These are phyloP conservation scores for Candida smagusa DNA, from an alignment of 1,139 yeast genomes.

Conservation along the genomic window DNA sequence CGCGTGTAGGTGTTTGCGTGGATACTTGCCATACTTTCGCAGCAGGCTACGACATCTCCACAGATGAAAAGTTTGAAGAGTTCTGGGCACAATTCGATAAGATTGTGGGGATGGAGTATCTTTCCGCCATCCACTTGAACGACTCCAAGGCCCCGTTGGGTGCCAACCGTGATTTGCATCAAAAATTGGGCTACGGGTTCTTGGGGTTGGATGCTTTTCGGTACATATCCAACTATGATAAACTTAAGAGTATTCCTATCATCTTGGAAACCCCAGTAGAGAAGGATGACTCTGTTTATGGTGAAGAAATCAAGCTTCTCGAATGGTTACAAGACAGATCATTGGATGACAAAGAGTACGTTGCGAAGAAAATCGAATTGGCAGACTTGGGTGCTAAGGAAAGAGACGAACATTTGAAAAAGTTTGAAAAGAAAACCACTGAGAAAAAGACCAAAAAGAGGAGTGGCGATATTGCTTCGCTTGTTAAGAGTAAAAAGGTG, in stretches of 20 bases:
- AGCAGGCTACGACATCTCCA: slow-evolving; percentile 88
- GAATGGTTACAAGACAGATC: slow-evolving; percentile 65
- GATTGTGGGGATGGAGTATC: slow-evolving; percentile 68
- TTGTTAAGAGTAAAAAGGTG: slow-evolving; percentile 5
- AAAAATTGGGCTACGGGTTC: slow-evolving; percentile 84
- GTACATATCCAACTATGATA: slow-evolving; percentile 64
- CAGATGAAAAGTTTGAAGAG: slow-evolving; percentile 49
- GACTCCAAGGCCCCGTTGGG: slow-evolving; percentile 94
- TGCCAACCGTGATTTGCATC: slow-evolving; percentile 89
- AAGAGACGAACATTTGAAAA: slow-evolving; percentile 47
- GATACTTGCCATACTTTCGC: slow-evolving; percentile 97
- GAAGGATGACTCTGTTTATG: slow-evolving; percentile 59
- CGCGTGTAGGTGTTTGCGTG: slow-evolving; percentile 86
- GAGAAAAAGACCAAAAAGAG: slow-evolving; percentile 5
- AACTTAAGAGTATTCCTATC: slow-evolving; percentile 67
- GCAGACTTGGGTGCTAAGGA: slow-evolving; percentile 56
- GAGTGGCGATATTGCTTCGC: slow-evolving; percentile 2
- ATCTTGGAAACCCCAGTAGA: slow-evolving; percentile 87
- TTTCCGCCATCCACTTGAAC: slow-evolving; percentile 81
- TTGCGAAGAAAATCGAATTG: slow-evolving; percentile 47
- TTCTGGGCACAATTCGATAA: slow-evolving; percentile 78
- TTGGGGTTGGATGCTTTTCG: slow-evolving; percentile 84
- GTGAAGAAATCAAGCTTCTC: slow-evolving; percentile 73
- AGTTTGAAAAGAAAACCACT: slow-evolving; percentile 29
- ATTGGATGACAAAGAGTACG: slow-evolving; percentile 53